Base-by-base conservation (phyloP, 257 asterid species). In the Knoxia roxburghii region DNA sequence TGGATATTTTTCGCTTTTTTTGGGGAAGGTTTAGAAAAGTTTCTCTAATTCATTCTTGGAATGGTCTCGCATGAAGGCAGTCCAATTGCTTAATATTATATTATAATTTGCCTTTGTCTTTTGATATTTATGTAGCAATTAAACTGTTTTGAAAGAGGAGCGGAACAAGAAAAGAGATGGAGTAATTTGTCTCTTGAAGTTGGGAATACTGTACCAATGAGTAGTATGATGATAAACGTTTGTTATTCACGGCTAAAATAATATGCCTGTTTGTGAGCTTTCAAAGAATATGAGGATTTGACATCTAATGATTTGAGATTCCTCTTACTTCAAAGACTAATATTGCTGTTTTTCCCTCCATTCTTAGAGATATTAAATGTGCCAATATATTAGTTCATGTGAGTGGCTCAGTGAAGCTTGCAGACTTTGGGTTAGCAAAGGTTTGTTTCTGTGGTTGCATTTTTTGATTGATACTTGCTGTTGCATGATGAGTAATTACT, bases 361-460 rank as follows among this genome's bases (percentile, higher is more conserved):
- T 78, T 43, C 32, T 46, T 85, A 94, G 99, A 79, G 99, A 94
- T 83, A 89, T 90, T 71, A 88, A 89, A 80, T 94, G 99, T 71
- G 96, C 98, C 75, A 90, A 90, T 79, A 87, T 94, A 77, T 78
- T 94, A 85, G 95, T 90, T 85, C 90, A 86, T 81, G 81, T 87
- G 55, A 78, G 79, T 78, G 99, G 99, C 55, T 78, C 64, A 55
- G 99, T 90, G 81, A 94, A 94, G 83, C 96, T 94, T 81, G 96
- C 98, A 18, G 99, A 91, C 86, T 94, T 94, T 76, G 99, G 99
- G 76, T 88, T 94, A 74, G 99, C 96, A 49, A 94, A 90, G 96
- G 99, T 94, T 71, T 51, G 20, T 12, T 65, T 33, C 62, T 51
- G 68, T 30, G 23, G 21, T 49, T 58, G 55, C 39, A 18, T 32